These are phyloP conservation scores for Sordariomycetes sp. DNA, from an alignment of 2,329 filamentous ascomycete species.

Conservation along the genomic window DNA sequence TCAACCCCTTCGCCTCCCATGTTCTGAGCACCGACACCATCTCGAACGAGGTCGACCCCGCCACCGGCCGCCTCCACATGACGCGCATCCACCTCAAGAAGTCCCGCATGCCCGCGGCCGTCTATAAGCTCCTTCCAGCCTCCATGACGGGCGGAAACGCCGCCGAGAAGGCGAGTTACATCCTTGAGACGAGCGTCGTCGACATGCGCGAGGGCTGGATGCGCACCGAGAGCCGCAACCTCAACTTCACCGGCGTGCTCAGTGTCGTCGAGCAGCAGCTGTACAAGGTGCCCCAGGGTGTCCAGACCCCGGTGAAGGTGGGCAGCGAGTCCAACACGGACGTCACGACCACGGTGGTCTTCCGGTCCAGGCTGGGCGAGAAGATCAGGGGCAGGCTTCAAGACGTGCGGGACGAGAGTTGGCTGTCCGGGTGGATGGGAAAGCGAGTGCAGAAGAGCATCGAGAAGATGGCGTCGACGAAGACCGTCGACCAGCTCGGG, in stretches of 20 bases:
- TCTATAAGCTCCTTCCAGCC: slow-evolving; percentile 62
- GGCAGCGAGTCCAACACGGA: slow-evolving; percentile 32
- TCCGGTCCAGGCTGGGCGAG: slow-evolving; percentile 60
- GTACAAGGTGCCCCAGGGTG: slow-evolving; percentile 33
- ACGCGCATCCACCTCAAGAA: slow-evolving; percentile 73
- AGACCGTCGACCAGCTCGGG: slow-evolving; percentile 63
- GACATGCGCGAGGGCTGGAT: slow-evolving; percentile 74
- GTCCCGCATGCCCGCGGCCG: slow-evolving; percentile 60
- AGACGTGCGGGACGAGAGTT: slow-evolving; percentile 24
- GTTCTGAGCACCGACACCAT: slow-evolving; percentile 78
- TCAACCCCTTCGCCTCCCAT: slow-evolving; percentile 71
- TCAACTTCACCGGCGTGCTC: slow-evolving; percentile 71
- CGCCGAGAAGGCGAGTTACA: slow-evolving; percentile 61
- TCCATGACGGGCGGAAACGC: slow-evolving; percentile 45
- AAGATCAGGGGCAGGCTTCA: slow-evolving; percentile 39
- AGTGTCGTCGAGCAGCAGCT: slow-evolving; percentile 66
- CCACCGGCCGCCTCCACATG: slow-evolving; percentile 63
- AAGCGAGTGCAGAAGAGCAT: slow-evolving; percentile 67
- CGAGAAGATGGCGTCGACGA: slow-evolving; percentile 63
- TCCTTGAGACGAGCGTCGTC: slow-evolving; percentile 67
- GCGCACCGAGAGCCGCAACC: slow-evolving; percentile 66
- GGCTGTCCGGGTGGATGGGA: slow-evolving; percentile 37
- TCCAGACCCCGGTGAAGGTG: slow-evolving; percentile 1
- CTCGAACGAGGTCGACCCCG: slow-evolving; percentile 56
- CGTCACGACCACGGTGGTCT: slow-evolving; percentile 61